These are phyloP conservation scores for Eucommia ulmoides DNA, from an alignment of 257 asterid species.

Conservation along the genomic window DNA sequence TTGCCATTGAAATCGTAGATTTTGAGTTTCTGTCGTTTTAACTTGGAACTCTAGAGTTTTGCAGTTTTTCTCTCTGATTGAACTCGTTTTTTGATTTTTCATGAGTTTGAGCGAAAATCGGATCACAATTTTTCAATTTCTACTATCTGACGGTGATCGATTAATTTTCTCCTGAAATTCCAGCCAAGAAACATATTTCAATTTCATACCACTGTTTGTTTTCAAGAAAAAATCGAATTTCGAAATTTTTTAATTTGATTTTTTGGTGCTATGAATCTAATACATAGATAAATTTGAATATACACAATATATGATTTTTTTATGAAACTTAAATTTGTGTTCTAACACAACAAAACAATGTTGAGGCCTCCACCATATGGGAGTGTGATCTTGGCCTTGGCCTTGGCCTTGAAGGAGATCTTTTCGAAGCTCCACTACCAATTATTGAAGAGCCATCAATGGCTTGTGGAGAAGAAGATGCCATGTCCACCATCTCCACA, in stretches of 20 bases:
- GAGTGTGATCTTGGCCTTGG: slow-evolving; percentile 77
- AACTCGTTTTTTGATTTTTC: too few species aligned
- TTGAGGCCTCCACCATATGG: slow-evolving; percentile 26
- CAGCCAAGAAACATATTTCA: too few species aligned
- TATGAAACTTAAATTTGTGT: slow-evolving; percentile 6
- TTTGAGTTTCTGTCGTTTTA: neutral
- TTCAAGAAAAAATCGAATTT: too few species aligned
- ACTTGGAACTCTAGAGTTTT: neutral
- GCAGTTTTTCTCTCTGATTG: neutral
- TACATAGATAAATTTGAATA: neutral
- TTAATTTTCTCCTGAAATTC: too few species aligned
- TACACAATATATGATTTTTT: neutral
- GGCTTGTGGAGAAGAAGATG: slow-evolving; percentile 67
- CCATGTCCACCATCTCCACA: slow-evolving; percentile 35
- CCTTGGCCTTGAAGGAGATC: slow-evolving; percentile 85
- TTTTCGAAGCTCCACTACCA: slow-evolving; percentile 72
- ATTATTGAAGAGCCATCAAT: slow-evolving; percentile 49
- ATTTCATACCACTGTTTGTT: neutral
- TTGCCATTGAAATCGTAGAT: neutral
- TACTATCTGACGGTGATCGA: neutral
- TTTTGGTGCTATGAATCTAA: neutral
- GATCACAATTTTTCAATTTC: neutral
- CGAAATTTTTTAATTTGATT: too few species aligned
- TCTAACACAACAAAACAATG: slow-evolving; percentile 25
- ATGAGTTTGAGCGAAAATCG: too few species aligned